phyloP scores from a whole-genome alignment of 768 basidiomycete genomes.

The Cytidiella melzeri region DNA sequence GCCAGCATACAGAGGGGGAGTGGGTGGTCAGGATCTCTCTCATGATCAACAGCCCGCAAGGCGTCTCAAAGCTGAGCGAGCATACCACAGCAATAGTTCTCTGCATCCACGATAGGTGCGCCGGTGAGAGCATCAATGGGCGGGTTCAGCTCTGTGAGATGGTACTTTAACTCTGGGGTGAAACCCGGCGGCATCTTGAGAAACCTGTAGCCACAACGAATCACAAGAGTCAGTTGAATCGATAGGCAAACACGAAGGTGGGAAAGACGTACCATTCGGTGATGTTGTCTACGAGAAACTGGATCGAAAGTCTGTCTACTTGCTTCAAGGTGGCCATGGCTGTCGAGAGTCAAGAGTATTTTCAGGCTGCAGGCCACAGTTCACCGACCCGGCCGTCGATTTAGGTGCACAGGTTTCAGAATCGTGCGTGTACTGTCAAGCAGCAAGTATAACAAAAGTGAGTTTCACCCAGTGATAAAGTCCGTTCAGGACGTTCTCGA shows the following conservation, averaged over 20 bases:
- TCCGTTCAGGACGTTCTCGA: no score
- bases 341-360: not conserved
- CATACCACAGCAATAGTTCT: slow-evolving; percentile 66
- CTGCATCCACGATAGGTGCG: slow-evolving; percentile 64
- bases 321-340: slow-evolving; percentile 11
- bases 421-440: no score
- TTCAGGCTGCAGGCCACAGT: no score
- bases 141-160: slow-evolving; percentile 46
- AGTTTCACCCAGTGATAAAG: no score
- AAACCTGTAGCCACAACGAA: slow-evolving; percentile 44
- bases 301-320: slow-evolving; percentile 41
- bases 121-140: slow-evolving; percentile 38
- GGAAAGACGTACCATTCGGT: slow-evolving; percentile 61
- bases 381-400: no score
- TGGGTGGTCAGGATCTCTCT: not conserved
- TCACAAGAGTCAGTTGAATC: not conserved
- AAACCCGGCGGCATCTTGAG: slow-evolving; percentile 76
- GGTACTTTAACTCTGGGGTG: slow-evolving; percentile 60
- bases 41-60: not conserved
- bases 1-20: not conserved
- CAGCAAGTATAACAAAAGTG: no score
- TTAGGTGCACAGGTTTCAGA: no score
- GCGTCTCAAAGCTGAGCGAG: slow-evolving; percentile 1
- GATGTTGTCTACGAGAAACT: slow-evolving; percentile 69
- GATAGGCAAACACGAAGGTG: not conserved